Percentiles rank a stretch among this genome's conserved stretches.
These are phyloP conservation scores for Globisporangium yorkense DNA, from an alignment of 352 stramenopile species.

Conservation along the genomic window DNA sequence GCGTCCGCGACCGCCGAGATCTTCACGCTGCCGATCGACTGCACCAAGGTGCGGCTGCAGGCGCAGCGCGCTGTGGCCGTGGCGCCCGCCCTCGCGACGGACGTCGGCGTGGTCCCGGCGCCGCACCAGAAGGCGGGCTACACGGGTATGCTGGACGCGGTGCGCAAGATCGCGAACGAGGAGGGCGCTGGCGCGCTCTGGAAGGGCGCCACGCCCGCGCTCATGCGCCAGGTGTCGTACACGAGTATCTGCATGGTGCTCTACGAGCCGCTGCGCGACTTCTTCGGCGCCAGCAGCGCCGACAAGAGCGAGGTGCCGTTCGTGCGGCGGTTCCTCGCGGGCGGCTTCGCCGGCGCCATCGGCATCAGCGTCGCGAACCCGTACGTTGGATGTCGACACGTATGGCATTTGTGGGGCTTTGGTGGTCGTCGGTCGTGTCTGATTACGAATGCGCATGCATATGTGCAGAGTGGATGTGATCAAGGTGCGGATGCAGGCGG, in stretches of 20 bases:
- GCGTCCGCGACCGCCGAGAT: slow-evolving; percentile 71
- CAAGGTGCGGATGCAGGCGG: slow-evolving; percentile 84
- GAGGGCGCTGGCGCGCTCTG: slow-evolving; percentile 62
- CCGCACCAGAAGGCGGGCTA: slow-evolving; percentile 34
- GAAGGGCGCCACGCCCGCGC: slow-evolving; percentile 71
- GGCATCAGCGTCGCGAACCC: slow-evolving; percentile 81
- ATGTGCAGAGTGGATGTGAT: slow-evolving; percentile 74
- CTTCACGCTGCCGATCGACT: slow-evolving; percentile 81
- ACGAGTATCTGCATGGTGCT: slow-evolving; percentile 84
- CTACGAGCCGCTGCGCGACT: slow-evolving; percentile 78
- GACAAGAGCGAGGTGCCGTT: slow-evolving; percentile 51
- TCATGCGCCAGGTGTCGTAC: slow-evolving; percentile 83
- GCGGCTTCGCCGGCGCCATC: slow-evolving; percentile 70
- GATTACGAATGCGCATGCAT: slow-evolving; percentile 1
- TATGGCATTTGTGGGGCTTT: neutral
- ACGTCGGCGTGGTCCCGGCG: slow-evolving; percentile 19
- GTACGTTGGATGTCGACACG: slow-evolving; percentile 28
- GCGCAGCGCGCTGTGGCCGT: slow-evolving; percentile 42
- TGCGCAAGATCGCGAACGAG: slow-evolving; percentile 57
- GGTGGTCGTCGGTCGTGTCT: slow-evolving; percentile 4
- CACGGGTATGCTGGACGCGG: slow-evolving; percentile 72
- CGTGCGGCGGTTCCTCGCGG: slow-evolving; percentile 75
- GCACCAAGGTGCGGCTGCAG: slow-evolving; percentile 82
- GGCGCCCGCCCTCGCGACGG: slow-evolving; percentile 10
- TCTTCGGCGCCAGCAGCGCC: slow-evolving; percentile 46